Conservation (phyloP, 1,284 basidiomycete genomes). For the Anthracocystis walkeri region DNA sequence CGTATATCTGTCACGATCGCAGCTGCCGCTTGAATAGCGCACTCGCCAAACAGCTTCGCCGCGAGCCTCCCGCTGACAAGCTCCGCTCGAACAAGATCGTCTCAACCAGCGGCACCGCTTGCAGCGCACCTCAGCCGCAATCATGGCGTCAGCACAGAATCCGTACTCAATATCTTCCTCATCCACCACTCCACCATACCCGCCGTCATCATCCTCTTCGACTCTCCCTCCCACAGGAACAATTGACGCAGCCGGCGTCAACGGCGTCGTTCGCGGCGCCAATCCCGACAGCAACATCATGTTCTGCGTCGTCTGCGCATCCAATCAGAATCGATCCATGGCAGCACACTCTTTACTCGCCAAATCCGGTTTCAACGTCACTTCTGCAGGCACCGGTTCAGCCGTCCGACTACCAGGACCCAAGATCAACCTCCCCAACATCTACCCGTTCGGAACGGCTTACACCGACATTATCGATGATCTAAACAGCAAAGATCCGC, state of each 20-base stretch:
- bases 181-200: conserved; percentile 15
- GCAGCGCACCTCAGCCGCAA: background rate
- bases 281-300: conserved; percentile 32
- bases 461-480: conserved; percentile 97
- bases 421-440: conserved; percentile 96
- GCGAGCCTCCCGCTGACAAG: too few species aligned
- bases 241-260: conserved; percentile 21
- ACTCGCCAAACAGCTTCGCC: background rate
- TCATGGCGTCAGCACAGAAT: conserved; percentile 25
- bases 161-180: conserved; percentile 24
- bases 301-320: conserved; percentile 98
- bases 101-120: background rate
- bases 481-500: conserved; percentile 84
- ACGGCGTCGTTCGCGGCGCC: conserved; percentile 23
- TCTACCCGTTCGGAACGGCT: conserved; percentile 97
- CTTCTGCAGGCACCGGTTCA: conserved; percentile 95
- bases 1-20: too few species aligned
- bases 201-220: conserved; percentile 9
- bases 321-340: conserved; percentile 99
- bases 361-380: conserved; percentile 87
- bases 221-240: background rate
- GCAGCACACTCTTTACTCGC: conserved; percentile 92
- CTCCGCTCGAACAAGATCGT: background rate
- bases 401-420: conserved; percentile 95
- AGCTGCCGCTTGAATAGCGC: background rate